phyloP scores from a whole-genome alignment of 768 basidiomycete genomes.

The Trametes gibbosa region DNA sequence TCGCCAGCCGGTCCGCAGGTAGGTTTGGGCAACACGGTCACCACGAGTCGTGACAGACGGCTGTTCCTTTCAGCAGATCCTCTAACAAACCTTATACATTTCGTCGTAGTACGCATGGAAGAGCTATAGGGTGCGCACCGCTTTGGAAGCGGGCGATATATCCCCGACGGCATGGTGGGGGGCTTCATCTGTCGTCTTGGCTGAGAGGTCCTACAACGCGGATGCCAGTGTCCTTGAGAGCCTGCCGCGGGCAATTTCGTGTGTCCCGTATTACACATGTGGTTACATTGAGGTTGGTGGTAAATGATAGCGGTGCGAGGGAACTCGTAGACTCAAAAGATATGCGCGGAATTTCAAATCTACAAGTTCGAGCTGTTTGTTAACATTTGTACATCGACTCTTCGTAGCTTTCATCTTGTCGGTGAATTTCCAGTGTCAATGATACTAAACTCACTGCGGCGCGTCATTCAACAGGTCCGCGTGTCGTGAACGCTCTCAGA shows the following conservation, averaged over 20 bases:
- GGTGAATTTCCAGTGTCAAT: too few relatives aligned
- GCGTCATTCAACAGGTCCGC: too few relatives aligned
- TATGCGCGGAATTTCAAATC: too few relatives aligned
- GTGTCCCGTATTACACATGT: too few relatives aligned
- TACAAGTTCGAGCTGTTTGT: too few relatives aligned
- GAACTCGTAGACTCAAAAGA: too few relatives aligned
- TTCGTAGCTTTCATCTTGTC: too few relatives aligned
- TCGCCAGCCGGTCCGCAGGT: neutral
- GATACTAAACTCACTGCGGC: too few relatives aligned
- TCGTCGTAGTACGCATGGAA: neutral
- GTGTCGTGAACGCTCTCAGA: too few relatives aligned
- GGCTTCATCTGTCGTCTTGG: neutral
- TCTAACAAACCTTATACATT: neutral
- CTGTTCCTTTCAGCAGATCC: neutral
- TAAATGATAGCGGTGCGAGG: too few relatives aligned
- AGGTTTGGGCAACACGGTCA: neutral
- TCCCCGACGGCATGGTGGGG: neutral
- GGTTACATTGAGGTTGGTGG: too few relatives aligned
- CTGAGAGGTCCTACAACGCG: neutral
- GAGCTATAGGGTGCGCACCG: neutral
- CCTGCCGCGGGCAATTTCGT: neutral
- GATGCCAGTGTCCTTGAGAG: neutral
- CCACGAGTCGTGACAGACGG: neutral
- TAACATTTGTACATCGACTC: too few relatives aligned
- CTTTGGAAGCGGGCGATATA: neutral